Evolutionary conservation across 805 yeast genomes (phyloP).

Genomic region (Nakazawaea holstii): DNA sequence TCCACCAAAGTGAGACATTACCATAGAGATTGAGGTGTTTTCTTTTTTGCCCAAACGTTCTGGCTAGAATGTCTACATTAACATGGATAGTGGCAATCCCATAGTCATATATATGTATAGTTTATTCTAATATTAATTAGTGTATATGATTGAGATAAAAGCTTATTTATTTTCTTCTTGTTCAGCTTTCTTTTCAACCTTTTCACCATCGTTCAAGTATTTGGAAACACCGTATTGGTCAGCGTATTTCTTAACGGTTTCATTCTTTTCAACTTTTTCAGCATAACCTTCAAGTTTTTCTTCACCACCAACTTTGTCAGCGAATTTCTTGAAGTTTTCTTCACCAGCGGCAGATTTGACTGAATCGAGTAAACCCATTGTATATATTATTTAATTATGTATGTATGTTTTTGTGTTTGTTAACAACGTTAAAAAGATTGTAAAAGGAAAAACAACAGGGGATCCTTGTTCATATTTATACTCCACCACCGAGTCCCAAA

Average conservation of each 20-base stretch:
- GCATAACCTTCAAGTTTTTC: slow-evolving; percentile 8
- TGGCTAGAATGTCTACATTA: too few relatives aligned
- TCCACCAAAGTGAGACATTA: too few relatives aligned
- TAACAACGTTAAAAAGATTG: too few relatives aligned
- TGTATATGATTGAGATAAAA: too few relatives aligned
- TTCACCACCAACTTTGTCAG: slow-evolving; percentile 12
- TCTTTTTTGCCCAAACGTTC: too few relatives aligned
- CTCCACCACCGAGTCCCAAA: too few relatives aligned
- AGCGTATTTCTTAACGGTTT: slow-evolving; percentile 6
- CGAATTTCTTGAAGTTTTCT: slow-evolving; percentile 8
- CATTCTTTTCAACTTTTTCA: slow-evolving; percentile 6
- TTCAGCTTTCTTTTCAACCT: background rate
- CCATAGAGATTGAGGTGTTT: too few relatives aligned
- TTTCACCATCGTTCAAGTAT: slow-evolving; percentile 4
- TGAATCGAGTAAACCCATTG: slow-evolving; percentile 10
- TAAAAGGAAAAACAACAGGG: too few relatives aligned
- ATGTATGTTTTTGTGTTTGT: background rate
- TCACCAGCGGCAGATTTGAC: slow-evolving; percentile 6
- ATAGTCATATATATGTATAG: too few relatives aligned
- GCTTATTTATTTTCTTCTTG: background rate
- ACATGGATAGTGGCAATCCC: too few relatives aligned
- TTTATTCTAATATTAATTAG: too few relatives aligned
- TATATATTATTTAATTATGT: background rate
- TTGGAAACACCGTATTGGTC: slow-evolving; percentile 5
- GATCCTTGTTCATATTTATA: too few relatives aligned